A percentile compares a stretch with the other conserved stretches of the same genome.
Evolutionary conservation across 1,284 basidiomycete species (phyloP).

Genomic region (Marasmius tenuissimus): DNA sequence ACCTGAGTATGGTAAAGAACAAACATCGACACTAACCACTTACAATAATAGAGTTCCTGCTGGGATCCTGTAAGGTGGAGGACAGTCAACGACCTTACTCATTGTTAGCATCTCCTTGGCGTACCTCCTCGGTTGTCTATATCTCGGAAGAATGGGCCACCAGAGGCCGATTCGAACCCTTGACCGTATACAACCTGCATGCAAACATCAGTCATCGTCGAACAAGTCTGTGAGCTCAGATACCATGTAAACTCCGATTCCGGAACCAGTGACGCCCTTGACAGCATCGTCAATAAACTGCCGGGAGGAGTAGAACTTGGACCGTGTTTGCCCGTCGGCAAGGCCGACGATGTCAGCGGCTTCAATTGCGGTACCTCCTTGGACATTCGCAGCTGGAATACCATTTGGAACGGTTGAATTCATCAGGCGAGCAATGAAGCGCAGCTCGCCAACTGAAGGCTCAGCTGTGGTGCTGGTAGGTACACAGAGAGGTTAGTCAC

Average conservation of each 20-base stretch:
- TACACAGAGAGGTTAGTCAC: not conserved
- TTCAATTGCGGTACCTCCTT: conserved; percentile 37
- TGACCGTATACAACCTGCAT: conserved; percentile 34
- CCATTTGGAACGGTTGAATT: conserved; percentile 30
- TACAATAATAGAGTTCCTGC: conserved; percentile 34
- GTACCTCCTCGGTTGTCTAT: conserved; percentile 33
- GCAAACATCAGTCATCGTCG: not conserved
- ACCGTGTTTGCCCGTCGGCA: conserved; percentile 34
- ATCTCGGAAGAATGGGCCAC: conserved; percentile 41
- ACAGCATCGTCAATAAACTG: conserved; percentile 42
- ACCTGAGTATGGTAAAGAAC: not conserved
- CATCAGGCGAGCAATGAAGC: conserved; percentile 39
- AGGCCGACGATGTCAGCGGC: conserved; percentile 37
- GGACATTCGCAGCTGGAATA: conserved; percentile 23
- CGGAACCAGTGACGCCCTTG: conserved; percentile 37
- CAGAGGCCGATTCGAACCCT: conserved; percentile 40
- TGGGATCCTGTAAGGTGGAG: conserved; percentile 18
- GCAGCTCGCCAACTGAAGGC: conserved; percentile 37
- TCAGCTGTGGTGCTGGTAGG: conserved; percentile 27
- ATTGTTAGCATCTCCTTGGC: not conserved
- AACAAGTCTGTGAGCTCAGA: not conserved
- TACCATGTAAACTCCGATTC: conserved; percentile 35
- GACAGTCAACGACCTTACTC: not conserved
- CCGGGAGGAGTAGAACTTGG: conserved; percentile 37
- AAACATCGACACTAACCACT: conserved; percentile 11